Percentiles rank a stretch among this genome's conserved stretches.
Evolutionary conservation across 2,329 filamentous ascomycete genomes (phyloP).

Genomic region (Penicillium vulpinum): DNA sequence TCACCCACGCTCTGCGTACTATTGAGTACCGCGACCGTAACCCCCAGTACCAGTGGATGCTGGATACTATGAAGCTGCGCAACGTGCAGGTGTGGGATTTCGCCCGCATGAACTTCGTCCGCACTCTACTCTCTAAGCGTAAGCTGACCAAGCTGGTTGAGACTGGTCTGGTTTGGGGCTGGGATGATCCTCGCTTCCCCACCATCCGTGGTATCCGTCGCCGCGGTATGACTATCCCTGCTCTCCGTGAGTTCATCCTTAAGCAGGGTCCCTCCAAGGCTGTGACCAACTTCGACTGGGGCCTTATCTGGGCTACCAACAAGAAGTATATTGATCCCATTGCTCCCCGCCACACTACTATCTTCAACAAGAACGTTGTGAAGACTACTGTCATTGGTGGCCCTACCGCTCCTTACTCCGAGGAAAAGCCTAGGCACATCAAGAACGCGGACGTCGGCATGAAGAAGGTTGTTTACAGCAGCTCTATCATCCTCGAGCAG

Average conservation of each 20-base stretch:
- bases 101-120: constrained; percentile 54
- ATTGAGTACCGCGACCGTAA: constrained; percentile 60
- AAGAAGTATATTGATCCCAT: constrained; percentile 81
- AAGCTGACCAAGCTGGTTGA: constrained; percentile 55
- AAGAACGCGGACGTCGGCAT: constrained; percentile 84
- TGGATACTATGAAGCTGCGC: constrained; percentile 49
- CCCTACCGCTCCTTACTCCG: constrained; percentile 61
- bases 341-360: constrained; percentile 70
- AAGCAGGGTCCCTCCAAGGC: constrained; percentile 53
- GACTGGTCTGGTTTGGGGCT: constrained; percentile 50
- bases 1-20: constrained; percentile 65
- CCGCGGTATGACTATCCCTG: constrained; percentile 52
- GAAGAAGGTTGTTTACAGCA: constrained; percentile 81
- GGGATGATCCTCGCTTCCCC: constrained; percentile 54
- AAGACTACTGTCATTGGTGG: constrained; percentile 68
- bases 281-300: constrained; percentile 53
- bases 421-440: constrained; percentile 81
- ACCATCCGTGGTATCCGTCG: constrained; percentile 53
- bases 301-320: constrained; percentile 59
- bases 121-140: constrained; percentile 53
- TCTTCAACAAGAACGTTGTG: constrained; percentile 70
- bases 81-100: constrained; percentile 54
- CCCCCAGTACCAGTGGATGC: constrained; percentile 54
- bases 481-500: constrained; percentile 78
- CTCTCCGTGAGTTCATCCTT: constrained; percentile 52